Base-by-base conservation (phyloP, 768 basidiomycete species). In the Boletus rex-veris region DNA sequence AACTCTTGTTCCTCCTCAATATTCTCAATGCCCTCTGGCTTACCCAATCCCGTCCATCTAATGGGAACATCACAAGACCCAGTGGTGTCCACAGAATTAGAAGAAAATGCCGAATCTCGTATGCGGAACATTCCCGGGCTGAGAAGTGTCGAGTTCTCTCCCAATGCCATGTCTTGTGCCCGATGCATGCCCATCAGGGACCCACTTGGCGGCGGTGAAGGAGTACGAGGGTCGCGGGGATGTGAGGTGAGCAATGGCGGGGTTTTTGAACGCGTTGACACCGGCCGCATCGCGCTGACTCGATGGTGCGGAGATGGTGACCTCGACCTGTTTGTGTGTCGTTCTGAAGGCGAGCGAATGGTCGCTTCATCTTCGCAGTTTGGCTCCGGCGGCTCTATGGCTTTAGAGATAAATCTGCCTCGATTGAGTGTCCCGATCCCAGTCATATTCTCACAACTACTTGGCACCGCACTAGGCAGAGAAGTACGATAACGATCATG, bases 41-140 rank as follows among this genome's bases (percentile, higher is more conserved):
- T 63, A 58, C 71, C 67, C 64, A 71, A 49, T 28, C 84, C 85
- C 6, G 80, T 80, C 85, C 84, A 88, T 49, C 80, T 79, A 48
- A 85, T 80, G 4, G 84, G 81, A 39, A 81, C 73, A 31, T 86
- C 79, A 15, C 69, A 70, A 48, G 73, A 77, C 48, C 69, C 68
- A 36, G 73, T 79, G 45, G 73, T 79, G 45, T 67, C 74, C 38
- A 69, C 69, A 7, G 77, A 75, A 54, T 68, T 72, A 24, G 71
- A 71, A 16, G 85, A 85, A 59, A 85, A 77, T 6, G 76, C 78
- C 28, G 88, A 88, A 62, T 88, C 85, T 44, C 87, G 77, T 68
- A 66, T 58, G 52, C 70, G 72, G 51, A 87, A 88, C 28, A 79
- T 78, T 19, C 76, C 78, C 16, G 82, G 73, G 36, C 80, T 76